phyloP scores from a whole-genome alignment of 352 stramenopile genomes.

The Phytophthora multivora region DNA sequence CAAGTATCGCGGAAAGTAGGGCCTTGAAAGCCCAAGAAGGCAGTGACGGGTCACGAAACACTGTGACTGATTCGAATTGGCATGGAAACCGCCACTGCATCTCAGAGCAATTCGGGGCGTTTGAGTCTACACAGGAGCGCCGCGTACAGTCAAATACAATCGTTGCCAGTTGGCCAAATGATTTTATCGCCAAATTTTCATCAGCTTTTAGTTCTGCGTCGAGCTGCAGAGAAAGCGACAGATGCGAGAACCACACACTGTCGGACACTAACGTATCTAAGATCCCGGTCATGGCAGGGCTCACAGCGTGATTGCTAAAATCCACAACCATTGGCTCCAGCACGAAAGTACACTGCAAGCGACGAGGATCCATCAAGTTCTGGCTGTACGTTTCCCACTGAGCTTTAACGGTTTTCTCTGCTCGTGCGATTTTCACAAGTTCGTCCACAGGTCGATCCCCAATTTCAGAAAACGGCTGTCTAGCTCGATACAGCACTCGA shows the following conservation, averaged over 20 bases:
- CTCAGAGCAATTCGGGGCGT: neutral
- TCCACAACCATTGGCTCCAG: constrained; percentile 14
- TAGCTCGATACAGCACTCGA: constrained; percentile 2
- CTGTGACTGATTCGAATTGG: neutral
- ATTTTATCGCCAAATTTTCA: neutral
- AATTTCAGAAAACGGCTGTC: neutral
- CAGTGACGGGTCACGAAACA: constrained; percentile 1
- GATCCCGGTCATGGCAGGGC: neutral
- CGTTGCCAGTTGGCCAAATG: neutral
- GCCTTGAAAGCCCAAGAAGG: neutral
- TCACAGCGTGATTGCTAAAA: neutral
- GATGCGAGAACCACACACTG: constrained; percentile 8
- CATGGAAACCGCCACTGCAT: neutral
- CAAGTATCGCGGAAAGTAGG: neutral
- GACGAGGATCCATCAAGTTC: neutral
- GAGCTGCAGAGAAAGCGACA: neutral
- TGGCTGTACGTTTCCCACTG: constrained; percentile 1
- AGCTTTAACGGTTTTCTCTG: neutral
- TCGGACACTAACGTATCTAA: neutral
- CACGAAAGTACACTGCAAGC: constrained; percentile 9
- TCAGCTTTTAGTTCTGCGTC: neutral
- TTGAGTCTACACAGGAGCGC: neutral
- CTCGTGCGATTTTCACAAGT: neutral
- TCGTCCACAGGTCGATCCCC: constrained; percentile 3
- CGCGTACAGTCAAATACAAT: neutral